Percentiles rank a stretch among this genome's conserved stretches.
Evolutionary conservation across 2,329 filamentous ascomycete genomes (phyloP).

Genomic region (Hymenotorrendiella dingleyae): DNA sequence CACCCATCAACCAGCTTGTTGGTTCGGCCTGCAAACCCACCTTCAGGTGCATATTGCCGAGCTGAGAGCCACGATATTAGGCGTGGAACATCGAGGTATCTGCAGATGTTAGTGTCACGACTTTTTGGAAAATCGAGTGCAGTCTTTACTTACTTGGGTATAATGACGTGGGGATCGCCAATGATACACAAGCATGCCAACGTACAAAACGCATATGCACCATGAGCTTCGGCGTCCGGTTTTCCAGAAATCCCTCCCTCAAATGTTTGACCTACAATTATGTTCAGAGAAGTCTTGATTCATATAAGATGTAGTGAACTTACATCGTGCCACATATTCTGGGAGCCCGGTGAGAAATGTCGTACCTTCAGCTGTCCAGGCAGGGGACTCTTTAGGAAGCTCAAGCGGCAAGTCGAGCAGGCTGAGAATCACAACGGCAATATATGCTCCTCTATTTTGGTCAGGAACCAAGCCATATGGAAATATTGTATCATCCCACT

Average conservation of each 20-base stretch:
- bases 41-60: constrained; percentile 84
- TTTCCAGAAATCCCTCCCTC: constrained; percentile 88
- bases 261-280: constrained; percentile 69
- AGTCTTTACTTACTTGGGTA: constrained; percentile 57
- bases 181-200: constrained; percentile 84
- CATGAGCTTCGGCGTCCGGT: constrained; percentile 87
- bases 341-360: constrained; percentile 67
- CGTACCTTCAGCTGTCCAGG: constrained; percentile 53
- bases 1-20: constrained; percentile 98
- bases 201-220: constrained; percentile 93
- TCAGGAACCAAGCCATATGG: constrained; percentile 10
- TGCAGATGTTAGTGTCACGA: constrained; percentile 33
- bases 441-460: constrained; percentile 72
- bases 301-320: constrained; percentile 32
- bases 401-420: constrained; percentile 78
- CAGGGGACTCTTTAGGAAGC: constrained; percentile 67
- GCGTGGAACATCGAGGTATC: constrained; percentile 69
- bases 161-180: constrained; percentile 67
- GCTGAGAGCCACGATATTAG: constrained; percentile 85
- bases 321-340: constrained; percentile 76
- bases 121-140: constrained; percentile 5
- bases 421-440: constrained; percentile 77
- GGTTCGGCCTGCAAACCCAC: constrained; percentile 86
- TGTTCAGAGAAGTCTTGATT: constrained; percentile 3
- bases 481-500: constrained; percentile 26